Percentiles rank a stretch among this genome's conserved stretches.
Evolutionary conservation across 257 asterid species (phyloP).

Genomic region (Plantago major): DNA sequence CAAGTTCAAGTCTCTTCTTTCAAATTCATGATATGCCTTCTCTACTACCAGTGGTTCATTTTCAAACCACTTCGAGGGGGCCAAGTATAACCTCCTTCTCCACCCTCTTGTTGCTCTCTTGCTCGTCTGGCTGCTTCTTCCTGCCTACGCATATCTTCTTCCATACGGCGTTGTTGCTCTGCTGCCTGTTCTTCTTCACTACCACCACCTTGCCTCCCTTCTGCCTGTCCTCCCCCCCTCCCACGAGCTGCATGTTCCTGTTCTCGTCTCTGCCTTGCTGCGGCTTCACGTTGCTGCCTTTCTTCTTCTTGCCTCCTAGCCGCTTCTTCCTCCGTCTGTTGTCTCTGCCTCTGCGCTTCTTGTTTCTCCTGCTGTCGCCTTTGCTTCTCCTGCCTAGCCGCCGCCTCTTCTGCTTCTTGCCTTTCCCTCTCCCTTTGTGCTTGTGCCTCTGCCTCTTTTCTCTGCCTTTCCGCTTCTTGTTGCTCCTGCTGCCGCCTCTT

Average conservation of each 20-base stretch:
- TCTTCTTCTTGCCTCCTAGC: neutral
- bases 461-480: neutral
- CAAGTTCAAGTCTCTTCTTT: too few relatives aligned
- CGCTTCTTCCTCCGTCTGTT: neutral
- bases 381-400: constrained; percentile 5
- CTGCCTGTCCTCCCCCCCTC: constrained; percentile 6
- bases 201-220: constrained; percentile 6
- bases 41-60: too few relatives aligned
- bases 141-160: too few relatives aligned
- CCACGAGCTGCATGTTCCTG: constrained; percentile 1
- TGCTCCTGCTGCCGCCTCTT: constrained; percentile 8
- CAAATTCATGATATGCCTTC: too few relatives aligned
- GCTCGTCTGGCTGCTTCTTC: too few relatives aligned
- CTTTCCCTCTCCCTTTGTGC: neutral
- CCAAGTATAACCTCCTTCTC: too few relatives aligned
- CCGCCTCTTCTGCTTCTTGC: constrained; percentile 15
- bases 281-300: constrained; percentile 5
- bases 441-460: neutral
- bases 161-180: too few relatives aligned
- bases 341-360: constrained; percentile 8
- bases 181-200: constrained; percentile 12
- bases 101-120: too few relatives aligned
- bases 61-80: too few relatives aligned
- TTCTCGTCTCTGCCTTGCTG: neutral
- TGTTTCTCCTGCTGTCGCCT: constrained; percentile 5